Evolutionary conservation across 2,329 filamentous ascomycete genomes (phyloP).

Genomic region (Aspergillus hiratsukae): DNA sequence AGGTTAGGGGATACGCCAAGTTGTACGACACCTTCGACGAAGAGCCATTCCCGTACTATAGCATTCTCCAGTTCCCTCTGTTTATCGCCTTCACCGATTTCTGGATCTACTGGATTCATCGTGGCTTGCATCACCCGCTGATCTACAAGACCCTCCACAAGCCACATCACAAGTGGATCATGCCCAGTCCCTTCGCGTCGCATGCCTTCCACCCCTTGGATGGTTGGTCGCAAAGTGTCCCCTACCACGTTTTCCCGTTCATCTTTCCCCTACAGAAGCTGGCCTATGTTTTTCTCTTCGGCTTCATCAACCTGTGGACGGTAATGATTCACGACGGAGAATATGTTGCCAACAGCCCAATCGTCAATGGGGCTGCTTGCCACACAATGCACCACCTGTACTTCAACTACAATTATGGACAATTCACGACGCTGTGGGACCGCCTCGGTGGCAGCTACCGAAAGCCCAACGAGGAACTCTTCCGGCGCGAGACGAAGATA

Average conservation of each 20-base stretch:
- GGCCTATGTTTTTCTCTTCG: slow-evolving; percentile 78
- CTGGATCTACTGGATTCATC: slow-evolving; percentile 88
- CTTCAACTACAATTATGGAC: slow-evolving; percentile 89
- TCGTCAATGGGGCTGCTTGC: slow-evolving; percentile 92
- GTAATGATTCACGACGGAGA: slow-evolving; percentile 95
- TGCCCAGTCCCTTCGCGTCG: slow-evolving; percentile 89
- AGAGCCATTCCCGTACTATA: slow-evolving; percentile 73
- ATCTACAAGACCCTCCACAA: slow-evolving; percentile 91
- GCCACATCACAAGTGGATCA: slow-evolving; percentile 99
- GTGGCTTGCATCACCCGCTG: slow-evolving; percentile 71
- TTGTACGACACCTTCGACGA: slow-evolving; percentile 78
- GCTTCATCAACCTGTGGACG: slow-evolving; percentile 95
- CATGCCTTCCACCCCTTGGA: slow-evolving; percentile 95
- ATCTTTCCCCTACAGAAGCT: slow-evolving; percentile 89
- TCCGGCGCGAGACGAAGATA: slow-evolving; percentile 82
- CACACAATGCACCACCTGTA: slow-evolving; percentile 87
- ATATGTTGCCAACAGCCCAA: slow-evolving; percentile 82
- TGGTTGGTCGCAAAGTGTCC: slow-evolving; percentile 80
- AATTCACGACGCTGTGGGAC: slow-evolving; percentile 92
- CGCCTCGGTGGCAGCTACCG: slow-evolving; percentile 81
- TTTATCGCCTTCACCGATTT: slow-evolving; percentile 88
- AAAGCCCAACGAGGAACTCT: slow-evolving; percentile 79
- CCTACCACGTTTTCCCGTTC: slow-evolving; percentile 91
- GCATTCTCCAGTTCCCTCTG: slow-evolving; percentile 76
- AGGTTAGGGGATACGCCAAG: slow-evolving; percentile 79